These are phyloP conservation scores for Xylariaceae sp. DNA, from an alignment of 2,329 filamentous ascomycete genomes.

Conservation along the genomic window DNA sequence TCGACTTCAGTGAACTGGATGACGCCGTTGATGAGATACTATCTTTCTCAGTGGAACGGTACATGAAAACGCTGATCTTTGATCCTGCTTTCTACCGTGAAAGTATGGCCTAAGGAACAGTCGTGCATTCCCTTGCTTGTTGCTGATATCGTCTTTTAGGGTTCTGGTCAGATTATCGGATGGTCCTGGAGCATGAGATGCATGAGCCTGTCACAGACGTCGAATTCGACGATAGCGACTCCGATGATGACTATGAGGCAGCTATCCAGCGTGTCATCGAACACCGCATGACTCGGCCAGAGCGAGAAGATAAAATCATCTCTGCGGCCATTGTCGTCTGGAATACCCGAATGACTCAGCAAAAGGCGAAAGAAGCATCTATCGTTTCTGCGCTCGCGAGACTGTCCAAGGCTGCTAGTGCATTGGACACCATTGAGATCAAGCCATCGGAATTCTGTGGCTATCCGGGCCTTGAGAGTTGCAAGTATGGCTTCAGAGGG, in stretches of 20 bases:
- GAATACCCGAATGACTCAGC: constrained; percentile 4
- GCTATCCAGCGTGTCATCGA: constrained; percentile 6
- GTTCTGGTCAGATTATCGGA: constrained; percentile 15
- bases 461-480: constrained; percentile 8
- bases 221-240: neutral
- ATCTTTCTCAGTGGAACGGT: constrained; percentile 5
- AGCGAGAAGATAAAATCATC: constrained; percentile 6
- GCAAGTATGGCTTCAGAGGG: constrained; percentile 4
- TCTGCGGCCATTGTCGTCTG: constrained; percentile 2
- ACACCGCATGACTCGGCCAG: constrained; percentile 4
- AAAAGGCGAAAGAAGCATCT: constrained; percentile 4
- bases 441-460: constrained; percentile 12
- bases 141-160: neutral
- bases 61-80: constrained; percentile 14
- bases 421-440: constrained; percentile 7
- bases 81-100: constrained; percentile 15
- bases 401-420: constrained; percentile 6
- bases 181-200: constrained; percentile 8
- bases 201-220: constrained; percentile 13
- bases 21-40: constrained; percentile 14
- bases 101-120: neutral
- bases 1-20: constrained; percentile 10
- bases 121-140: neutral
- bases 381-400: constrained; percentile 3
- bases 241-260: constrained; percentile 2